Percentiles rank a stretch among this genome's conserved stretches.
phyloP scores from a whole-genome alignment of 75 land plant species.

The Picea glauca region DNA sequence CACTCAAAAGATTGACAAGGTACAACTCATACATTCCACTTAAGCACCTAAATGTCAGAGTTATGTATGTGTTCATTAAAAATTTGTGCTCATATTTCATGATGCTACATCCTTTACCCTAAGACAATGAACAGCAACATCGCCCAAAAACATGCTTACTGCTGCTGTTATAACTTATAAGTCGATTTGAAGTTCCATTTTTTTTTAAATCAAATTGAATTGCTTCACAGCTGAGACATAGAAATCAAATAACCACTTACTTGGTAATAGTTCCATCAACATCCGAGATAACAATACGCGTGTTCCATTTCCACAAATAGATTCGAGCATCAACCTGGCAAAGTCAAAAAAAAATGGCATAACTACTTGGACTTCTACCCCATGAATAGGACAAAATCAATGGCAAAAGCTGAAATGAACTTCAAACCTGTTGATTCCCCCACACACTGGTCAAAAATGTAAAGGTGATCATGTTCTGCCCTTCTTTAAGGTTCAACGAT shows the following conservation, averaged over 20 bases:
- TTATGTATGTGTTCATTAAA: not conserved
- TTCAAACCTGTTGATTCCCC: constrained; percentile 86
- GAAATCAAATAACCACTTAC: constrained; percentile 31
- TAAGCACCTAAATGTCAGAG: not conserved
- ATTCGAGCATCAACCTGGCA: constrained; percentile 94
- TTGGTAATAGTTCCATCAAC: constrained; percentile 99
- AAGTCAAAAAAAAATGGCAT: not conserved
- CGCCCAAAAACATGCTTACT: not conserved
- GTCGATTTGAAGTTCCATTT: not conserved
- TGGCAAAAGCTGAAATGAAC: not conserved
- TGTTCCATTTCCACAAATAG: constrained; percentile 98
- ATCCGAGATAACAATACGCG: constrained; percentile 92
- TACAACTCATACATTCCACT: not conserved
- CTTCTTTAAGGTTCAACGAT: constrained; percentile 85
- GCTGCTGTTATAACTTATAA: not conserved
- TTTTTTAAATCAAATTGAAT: too few species aligned
- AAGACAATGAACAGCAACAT: not conserved
- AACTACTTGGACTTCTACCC: not conserved
- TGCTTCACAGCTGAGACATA: not conserved
- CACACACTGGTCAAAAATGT: constrained; percentile 78
- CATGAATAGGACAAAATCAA: not conserved
- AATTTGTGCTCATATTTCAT: not conserved
- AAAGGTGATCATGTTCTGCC: constrained; percentile 84
- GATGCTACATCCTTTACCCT: not conserved
- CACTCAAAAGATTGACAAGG: not conserved